These are phyloP conservation scores for Cercospora berteroae DNA, from an alignment of 2,329 filamentous ascomycete genomes.

Conservation along the genomic window DNA sequence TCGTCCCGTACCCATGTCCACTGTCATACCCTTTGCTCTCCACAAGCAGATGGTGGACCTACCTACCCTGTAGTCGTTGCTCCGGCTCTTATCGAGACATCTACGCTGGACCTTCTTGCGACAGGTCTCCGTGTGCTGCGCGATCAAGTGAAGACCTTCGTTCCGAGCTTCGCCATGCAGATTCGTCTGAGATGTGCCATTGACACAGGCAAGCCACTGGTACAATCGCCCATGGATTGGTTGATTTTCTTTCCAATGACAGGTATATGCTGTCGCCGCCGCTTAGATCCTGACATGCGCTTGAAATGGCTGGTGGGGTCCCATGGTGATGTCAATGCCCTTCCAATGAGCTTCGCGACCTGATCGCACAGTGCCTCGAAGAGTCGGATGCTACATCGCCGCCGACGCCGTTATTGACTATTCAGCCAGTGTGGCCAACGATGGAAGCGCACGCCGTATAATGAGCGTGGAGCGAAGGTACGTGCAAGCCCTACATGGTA, in stretches of 20 bases:
- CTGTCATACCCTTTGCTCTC: neutral
- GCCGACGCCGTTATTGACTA: neutral
- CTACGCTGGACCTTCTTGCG: neutral
- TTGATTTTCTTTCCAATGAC: neutral
- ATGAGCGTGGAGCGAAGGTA: neutral
- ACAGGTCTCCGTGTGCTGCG: neutral
- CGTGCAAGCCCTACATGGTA: neutral
- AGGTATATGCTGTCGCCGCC: neutral
- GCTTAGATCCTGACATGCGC: neutral
- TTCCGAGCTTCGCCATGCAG: neutral
- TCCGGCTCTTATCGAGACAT: neutral
- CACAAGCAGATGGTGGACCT: neutral
- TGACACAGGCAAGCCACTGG: neutral
- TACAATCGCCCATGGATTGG: neutral
- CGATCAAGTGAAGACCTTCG: neutral
- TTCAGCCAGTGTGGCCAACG: neutral
- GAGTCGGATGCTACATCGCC: neutral
- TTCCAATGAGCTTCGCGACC: neutral
- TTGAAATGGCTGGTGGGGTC: neutral
- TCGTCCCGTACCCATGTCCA: neutral
- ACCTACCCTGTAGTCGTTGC: neutral
- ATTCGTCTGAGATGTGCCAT: neutral
- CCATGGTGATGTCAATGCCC: neutral
- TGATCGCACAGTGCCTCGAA: neutral
- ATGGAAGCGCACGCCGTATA: neutral